Conservation (phyloP, 2,329 filamentous ascomycete species). For the Thelonectria rubi region DNA sequence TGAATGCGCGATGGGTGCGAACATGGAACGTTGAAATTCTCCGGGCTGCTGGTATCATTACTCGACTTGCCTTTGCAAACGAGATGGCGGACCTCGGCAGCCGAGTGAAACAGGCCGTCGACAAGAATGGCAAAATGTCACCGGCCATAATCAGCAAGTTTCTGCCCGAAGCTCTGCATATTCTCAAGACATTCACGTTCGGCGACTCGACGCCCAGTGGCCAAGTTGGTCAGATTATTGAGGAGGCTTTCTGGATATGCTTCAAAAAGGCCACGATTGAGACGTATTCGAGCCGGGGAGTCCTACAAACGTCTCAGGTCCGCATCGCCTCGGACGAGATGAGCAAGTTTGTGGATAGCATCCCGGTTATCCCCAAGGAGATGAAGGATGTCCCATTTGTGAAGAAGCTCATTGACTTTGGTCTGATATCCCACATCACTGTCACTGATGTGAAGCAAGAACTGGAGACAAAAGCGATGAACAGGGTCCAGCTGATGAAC, state of each 20-base stretch:
- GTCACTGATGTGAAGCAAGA: constrained; percentile 86
- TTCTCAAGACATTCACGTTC: constrained; percentile 87
- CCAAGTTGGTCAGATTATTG: constrained; percentile 84
- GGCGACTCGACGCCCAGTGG: constrained; percentile 88
- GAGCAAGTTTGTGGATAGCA: constrained; percentile 81
- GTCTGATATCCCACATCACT: constrained; percentile 86
- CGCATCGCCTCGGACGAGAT: constrained; percentile 76
- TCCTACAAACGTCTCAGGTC: constrained; percentile 84
- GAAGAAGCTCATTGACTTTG: constrained; percentile 81
- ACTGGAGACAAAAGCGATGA: constrained; percentile 82
- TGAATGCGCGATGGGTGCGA: constrained; percentile 94
- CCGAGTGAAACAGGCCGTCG: constrained; percentile 62
- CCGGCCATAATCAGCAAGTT: constrained; percentile 72
- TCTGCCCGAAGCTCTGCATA: constrained; percentile 82
- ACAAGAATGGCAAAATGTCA: constrained; percentile 62
- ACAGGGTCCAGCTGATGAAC: constrained; percentile 78
- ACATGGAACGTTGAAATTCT: constrained; percentile 97
- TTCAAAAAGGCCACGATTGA: constrained; percentile 85
- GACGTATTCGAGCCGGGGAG: constrained; percentile 85
- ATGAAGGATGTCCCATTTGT: constrained; percentile 81
- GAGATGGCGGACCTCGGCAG: constrained; percentile 82
- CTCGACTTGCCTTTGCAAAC: constrained; percentile 84
- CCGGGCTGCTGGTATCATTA: constrained; percentile 87
- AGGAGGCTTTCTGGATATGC: constrained; percentile 96
- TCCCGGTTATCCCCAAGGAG: constrained; percentile 84